Evolutionary conservation across 495 filamentous ascomycete genomes (phyloP).

Genomic region (Parathielavia hyrcaniae): DNA sequence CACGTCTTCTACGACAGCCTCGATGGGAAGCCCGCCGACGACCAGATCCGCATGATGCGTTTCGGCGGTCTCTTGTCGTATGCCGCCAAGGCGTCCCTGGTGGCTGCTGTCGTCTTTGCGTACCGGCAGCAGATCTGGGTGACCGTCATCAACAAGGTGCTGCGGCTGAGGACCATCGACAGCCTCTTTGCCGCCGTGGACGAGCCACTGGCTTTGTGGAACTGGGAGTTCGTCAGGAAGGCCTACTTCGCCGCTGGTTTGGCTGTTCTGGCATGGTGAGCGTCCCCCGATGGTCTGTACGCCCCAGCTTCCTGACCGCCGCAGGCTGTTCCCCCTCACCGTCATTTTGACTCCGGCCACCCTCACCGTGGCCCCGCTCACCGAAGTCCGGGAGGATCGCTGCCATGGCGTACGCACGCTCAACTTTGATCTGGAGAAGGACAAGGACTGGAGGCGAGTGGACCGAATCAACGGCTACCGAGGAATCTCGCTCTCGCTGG

Average conservation of each 20-base stretch:
- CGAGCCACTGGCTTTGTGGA: conserved; percentile 30
- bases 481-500: conserved; percentile 20
- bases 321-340: conserved; percentile 28
- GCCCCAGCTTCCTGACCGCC: neutral
- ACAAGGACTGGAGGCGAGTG: conserved; percentile 25
- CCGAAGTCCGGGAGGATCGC: conserved; percentile 5
- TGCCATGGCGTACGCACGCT: conserved; percentile 27
- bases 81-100: conserved; percentile 24
- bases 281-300: neutral
- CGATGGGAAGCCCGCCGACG: conserved; percentile 22
- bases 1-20: conserved; percentile 26
- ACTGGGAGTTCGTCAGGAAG: conserved; percentile 30
- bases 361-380: conserved; percentile 23
- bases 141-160: conserved; percentile 22
- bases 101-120: conserved; percentile 27
- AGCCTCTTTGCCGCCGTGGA: conserved; percentile 32
- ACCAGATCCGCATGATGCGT: conserved; percentile 29
- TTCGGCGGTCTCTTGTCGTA: conserved; percentile 27
- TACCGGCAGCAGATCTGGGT: conserved; percentile 31
- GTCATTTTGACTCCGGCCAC: conserved; percentile 29
- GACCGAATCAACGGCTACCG: conserved; percentile 20
- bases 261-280: conserved; percentile 31
- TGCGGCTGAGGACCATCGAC: conserved; percentile 30
- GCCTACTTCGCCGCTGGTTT: conserved; percentile 31
- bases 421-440: conserved; percentile 27